Evolutionary conservation across 2,329 filamentous ascomycete genomes (phyloP), one percentile per base, ranked within the genome.

Genomic region (Fusarium decemcellulare): DNA sequence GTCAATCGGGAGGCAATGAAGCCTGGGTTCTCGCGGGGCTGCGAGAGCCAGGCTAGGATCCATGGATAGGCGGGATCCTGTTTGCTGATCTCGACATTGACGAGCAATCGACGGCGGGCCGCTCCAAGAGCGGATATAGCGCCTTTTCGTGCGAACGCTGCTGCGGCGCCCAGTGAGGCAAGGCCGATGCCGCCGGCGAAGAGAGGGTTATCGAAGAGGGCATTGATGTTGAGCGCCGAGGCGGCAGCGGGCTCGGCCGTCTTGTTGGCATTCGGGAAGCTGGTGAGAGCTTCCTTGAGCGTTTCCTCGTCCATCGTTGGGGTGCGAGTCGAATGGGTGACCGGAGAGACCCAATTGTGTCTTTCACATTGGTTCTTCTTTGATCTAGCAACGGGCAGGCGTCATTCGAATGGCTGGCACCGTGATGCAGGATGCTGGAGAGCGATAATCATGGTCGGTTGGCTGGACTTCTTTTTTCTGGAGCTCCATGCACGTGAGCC

Each of bases 21-120:
- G 65, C 85, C 93, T 72, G 75, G 83, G 76, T 84, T 80, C 58
- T 90, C 87, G 54, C 94, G 93, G 70, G 94, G 93, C 59, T 93
- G 88, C 8, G 94, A 95, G 79, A 99, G 92, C 95, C 96, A 99
- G 70, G 95, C 91, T 10, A 99, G 86, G 43, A 99, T 90, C 95
- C 95, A 98, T 42, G 91, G 91, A 78, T 98, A 99, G 2, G 95
- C 95, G 46, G 94, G 90, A 81, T 99, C 96, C 75, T 95, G 93
- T 77, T 94, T 93, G 79, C 93, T 95, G 80, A 99, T 97, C 81
- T 99, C 96, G 75, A 99, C 90, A 75, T 98, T 94, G 74, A 98
- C 93, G 32, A 99, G 90, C 82, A 99, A 90, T 51, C 95, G 93
- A 56, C 92, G 91, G 52, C 93, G 92, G 62, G 97, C 82, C 60